Evolutionary conservation across 2,329 filamentous ascomycete species (phyloP).

Genomic region (Calonectria pauciramosa): DNA sequence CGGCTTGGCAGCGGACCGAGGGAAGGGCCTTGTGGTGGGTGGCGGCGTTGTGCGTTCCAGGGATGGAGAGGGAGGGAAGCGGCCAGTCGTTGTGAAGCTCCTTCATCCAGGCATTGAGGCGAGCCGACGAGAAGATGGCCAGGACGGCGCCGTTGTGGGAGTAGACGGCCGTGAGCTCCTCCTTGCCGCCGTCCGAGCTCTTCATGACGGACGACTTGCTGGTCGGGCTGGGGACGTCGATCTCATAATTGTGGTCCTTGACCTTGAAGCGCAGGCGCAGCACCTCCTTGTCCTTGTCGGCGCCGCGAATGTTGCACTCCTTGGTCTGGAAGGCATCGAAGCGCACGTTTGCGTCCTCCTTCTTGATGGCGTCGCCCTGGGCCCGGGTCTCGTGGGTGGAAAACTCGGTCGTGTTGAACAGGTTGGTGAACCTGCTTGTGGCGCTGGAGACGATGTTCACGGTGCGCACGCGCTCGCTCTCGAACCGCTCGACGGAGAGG

Average conservation of each 20-base stretch:
- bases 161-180: conserved; percentile 77
- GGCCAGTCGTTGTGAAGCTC: conserved; percentile 79
- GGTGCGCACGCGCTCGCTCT: conserved; percentile 59
- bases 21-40: conserved; percentile 88
- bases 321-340: conserved; percentile 78
- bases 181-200: conserved; percentile 63
- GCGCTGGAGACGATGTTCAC: conserved; percentile 61
- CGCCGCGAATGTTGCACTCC: conserved; percentile 68
- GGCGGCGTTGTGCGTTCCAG: conserved; percentile 95
- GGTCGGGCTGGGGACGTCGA: conserved; percentile 77
- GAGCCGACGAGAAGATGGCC: conserved; percentile 78
- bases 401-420: conserved; percentile 59
- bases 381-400: conserved; percentile 50
- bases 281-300: conserved; percentile 73
- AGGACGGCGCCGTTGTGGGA: conserved; percentile 68
- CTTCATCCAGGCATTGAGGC: conserved; percentile 84
- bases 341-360: conserved; percentile 72
- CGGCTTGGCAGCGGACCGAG: conserved; percentile 93
- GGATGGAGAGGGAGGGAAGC: conserved; percentile 87
- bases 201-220: conserved; percentile 72
- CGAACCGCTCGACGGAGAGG: conserved; percentile 80
- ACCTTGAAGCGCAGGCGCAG: conserved; percentile 82
- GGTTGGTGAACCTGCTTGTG: conserved; percentile 57
- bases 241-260: conserved; percentile 70
- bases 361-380: conserved; percentile 72